A percentile compares a stretch with the other conserved stretches of the same genome.
Evolutionary conservation across 139 green algal species (phyloP).

Genomic region (Nannochloris sp.): DNA sequence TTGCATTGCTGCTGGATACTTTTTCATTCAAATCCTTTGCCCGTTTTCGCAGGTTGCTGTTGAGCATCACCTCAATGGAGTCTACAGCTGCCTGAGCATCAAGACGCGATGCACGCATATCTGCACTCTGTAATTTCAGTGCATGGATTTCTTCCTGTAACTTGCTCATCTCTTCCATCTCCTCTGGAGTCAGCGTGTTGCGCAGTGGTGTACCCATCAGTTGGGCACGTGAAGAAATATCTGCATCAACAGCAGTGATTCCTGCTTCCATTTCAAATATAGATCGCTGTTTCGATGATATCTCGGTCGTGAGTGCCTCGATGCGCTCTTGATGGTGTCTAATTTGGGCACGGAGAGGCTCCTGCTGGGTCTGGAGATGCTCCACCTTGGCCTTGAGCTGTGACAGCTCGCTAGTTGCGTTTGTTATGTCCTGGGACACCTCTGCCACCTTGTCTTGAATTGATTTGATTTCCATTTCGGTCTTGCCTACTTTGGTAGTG

Average conservation of each 20-base stretch:
- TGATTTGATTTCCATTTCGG: slow-evolving; percentile 7
- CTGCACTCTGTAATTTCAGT: slow-evolving; percentile 25
- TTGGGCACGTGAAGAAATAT: slow-evolving; percentile 27
- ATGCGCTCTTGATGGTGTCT: slow-evolving; percentile 7
- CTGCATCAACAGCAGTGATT: slow-evolving; percentile 11
- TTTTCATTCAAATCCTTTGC: slow-evolving; percentile 42
- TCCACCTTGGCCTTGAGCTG: slow-evolving; percentile 22
- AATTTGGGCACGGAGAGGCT: slow-evolving; percentile 22
- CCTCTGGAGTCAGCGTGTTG: slow-evolving; percentile 43
- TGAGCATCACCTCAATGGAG: slow-evolving; percentile 35
- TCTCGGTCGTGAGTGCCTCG: not conserved
- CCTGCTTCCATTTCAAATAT: slow-evolving; percentile 6
- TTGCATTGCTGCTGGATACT: slow-evolving; percentile 16
- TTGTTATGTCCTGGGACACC: slow-evolving; percentile 32
- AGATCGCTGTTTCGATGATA: not conserved
- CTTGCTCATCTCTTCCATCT: slow-evolving; percentile 50
- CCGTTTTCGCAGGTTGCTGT: slow-evolving; percentile 43
- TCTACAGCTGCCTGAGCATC: slow-evolving; percentile 28
- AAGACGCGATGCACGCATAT: slow-evolving; percentile 16
- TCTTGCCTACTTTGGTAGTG: slow-evolving; percentile 7
- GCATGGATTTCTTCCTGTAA: slow-evolving; percentile 34
- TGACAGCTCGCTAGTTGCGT: slow-evolving; percentile 22
- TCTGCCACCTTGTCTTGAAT: slow-evolving; percentile 16
- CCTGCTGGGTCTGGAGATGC: slow-evolving; percentile 16
- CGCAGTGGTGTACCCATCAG: slow-evolving; percentile 57